Conservation (phyloP, 176 grass and related monocot genomes). For the Rhynchospora tenuis region DNA sequence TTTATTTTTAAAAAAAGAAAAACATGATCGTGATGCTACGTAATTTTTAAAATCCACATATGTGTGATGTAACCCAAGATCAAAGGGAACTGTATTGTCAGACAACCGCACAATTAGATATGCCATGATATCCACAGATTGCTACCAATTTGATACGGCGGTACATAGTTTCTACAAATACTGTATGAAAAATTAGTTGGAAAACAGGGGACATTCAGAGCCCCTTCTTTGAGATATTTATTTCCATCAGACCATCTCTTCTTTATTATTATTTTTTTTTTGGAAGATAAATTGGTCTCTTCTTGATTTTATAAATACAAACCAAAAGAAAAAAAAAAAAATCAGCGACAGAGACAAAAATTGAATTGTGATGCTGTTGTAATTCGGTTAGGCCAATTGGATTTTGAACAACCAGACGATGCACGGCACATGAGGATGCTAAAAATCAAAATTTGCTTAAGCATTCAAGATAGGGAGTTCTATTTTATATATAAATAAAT, state of each 20-base stretch:
- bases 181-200: not conserved
- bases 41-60: not conserved
- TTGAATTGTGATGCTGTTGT: not conserved
- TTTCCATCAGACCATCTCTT: not conserved
- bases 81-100: not conserved
- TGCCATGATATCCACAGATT: not conserved
- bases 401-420: not conserved
- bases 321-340: not conserved
- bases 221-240: conserved; percentile 2
- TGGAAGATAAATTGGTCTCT: no score
- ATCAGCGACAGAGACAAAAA: not conserved
- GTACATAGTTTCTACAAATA: conserved; percentile 1
- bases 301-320: conserved; percentile 3
- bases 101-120: not conserved
- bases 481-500: no score
- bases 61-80: not conserved
- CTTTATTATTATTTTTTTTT: no score
- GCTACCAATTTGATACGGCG: not conserved
- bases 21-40: not conserved
- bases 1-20: not conserved
- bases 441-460: not conserved
- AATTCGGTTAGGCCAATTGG: not conserved
- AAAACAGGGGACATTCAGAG: not conserved
- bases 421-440: not conserved
- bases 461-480: no score